Evolutionary conservation across 345 rosid species (phyloP), one percentile per base, ranked within the genome.

Genomic region (Theobroma cacao): DNA sequence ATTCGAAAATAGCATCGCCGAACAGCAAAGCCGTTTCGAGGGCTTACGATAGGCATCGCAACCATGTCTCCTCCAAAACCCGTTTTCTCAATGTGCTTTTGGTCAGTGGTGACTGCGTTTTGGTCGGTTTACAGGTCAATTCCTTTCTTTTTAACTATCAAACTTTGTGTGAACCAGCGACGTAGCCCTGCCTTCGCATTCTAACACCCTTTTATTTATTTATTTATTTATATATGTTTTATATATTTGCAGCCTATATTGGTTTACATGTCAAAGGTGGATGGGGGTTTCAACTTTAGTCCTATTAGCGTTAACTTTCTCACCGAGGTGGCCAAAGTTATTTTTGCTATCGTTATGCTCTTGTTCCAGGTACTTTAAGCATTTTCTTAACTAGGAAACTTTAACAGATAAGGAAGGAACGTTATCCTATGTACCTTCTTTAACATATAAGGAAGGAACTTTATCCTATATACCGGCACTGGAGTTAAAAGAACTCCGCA

Each of bases 211-310:
- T 34, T n/a, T 2, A 9, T 26, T 30, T 14, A n/a, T 40, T 40
- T n/a, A n/a, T n/a, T n/a, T n/a, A 20, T 20, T 1, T 24, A n/a
- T 33, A 20, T n/a, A 9, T 22, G 13, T 38, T n/a, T 41, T 67
- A 22, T 24, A 24, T 68, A 43, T 43, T 75, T 33, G 60, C 91
- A 95, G 98, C 98, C 99, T n/a, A 91, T 96, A 63, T 85, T 96
- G 88, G 99, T 96, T 72, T 96, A 91, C 66, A 94, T 91, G 94
- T 94, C 92, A 74, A 96, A 96, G 81, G 96, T 94, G 30, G 97
- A 94, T 88, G 97, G 98, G 40, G 80, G 77, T 71, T 96, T 94
- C 90, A 88, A 85, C 77, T 96, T 90, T 82, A 96, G 95, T 81
- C 99, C 98, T 45, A 79, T 94, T 56, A 92, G 95, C 56, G 99